Evolutionary conservation across 257 asterid genomes (phyloP).

Genomic region (Cinchona pubescens): DNA sequence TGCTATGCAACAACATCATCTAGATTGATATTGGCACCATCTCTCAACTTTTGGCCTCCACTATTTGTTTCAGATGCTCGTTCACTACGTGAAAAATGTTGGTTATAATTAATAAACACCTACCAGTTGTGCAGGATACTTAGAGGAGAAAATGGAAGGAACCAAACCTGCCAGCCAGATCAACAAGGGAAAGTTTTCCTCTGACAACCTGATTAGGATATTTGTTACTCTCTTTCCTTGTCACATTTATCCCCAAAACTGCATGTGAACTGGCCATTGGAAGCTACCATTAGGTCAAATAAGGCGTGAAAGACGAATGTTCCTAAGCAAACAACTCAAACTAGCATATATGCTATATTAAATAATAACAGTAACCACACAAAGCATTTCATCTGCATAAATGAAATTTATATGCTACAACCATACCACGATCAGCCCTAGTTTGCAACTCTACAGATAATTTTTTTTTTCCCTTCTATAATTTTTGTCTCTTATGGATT

Average conservation of each 20-base stretch:
- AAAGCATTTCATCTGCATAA: background rate
- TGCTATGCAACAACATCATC: slow-evolving; percentile 96
- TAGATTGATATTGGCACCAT: slow-evolving; percentile 92
- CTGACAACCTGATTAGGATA: slow-evolving; percentile 73
- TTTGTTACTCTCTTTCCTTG: slow-evolving; percentile 60
- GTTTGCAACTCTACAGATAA: background rate
- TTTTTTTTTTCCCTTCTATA: too few species aligned
- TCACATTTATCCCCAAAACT: slow-evolving; percentile 81
- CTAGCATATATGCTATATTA: slow-evolving; percentile 6
- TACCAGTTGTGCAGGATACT: slow-evolving; percentile 17
- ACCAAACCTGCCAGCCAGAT: slow-evolving; percentile 96
- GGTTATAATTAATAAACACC: background rate
- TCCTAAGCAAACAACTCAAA: background rate
- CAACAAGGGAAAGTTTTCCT: slow-evolving; percentile 93
- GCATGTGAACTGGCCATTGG: slow-evolving; percentile 76
- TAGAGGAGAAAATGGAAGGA: slow-evolving; percentile 19
- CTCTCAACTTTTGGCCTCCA: slow-evolving; percentile 92
- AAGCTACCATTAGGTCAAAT: slow-evolving; percentile 15
- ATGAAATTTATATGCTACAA: background rate
- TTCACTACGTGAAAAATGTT: slow-evolving; percentile 54
- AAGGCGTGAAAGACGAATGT: slow-evolving; percentile 21
- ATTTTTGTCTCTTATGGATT: too few species aligned
- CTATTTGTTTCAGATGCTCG: slow-evolving; percentile 94
- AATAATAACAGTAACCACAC: background rate
- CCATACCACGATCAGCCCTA: background rate